Conservation (phyloP, 2,329 filamentous ascomycete species). For the Saccharata proteae region DNA sequence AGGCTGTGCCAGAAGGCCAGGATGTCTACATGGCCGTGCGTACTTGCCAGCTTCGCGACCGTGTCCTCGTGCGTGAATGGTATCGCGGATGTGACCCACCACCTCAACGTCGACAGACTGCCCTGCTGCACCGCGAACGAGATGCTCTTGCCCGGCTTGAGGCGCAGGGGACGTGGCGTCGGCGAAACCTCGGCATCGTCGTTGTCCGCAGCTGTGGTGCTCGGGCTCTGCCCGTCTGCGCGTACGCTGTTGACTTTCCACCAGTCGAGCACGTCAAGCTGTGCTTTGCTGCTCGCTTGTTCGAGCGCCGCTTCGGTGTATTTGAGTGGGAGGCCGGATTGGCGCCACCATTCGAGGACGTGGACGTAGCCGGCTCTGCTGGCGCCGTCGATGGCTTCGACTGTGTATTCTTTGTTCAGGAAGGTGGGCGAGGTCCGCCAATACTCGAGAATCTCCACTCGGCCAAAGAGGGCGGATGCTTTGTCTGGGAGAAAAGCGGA, state of each 20-base stretch:
- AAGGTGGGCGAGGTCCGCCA: conserved; percentile 79
- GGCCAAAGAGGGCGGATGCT: conserved; percentile 75
- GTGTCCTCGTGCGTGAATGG: conserved; percentile 68
- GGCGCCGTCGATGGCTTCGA: conserved; percentile 76
- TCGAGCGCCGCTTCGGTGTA: conserved; percentile 84
- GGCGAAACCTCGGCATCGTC: conserved; percentile 10
- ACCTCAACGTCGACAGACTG: conserved; percentile 62
- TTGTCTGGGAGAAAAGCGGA: conserved; percentile 74
- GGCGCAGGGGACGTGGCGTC: conserved; percentile 29
- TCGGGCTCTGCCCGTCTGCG: conserved; percentile 3
- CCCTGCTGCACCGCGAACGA: conserved; percentile 76
- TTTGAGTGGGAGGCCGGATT: conserved; percentile 64
- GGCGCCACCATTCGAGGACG: conserved; percentile 85
- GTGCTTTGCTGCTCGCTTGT: conserved; percentile 72
- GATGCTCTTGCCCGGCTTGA: conserved; percentile 77
- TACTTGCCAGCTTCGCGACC: conserved; percentile 72
- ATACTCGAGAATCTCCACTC: conserved; percentile 76
- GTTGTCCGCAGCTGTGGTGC: background rate
- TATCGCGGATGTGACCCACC: conserved; percentile 79
- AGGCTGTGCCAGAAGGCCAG: conserved; percentile 71
- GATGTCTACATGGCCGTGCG: conserved; percentile 73
- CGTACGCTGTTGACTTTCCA: conserved; percentile 59
- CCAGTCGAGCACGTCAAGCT: conserved; percentile 82
- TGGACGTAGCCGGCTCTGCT: conserved; percentile 75
- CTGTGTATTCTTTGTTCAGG: conserved; percentile 73